Percentiles rank a stretch among this genome's conserved stretches.
These are phyloP conservation scores for Dentiscutata heterogama DNA, from an alignment of 371 early-diverging fungal genomes.

Conservation along the genomic window DNA sequence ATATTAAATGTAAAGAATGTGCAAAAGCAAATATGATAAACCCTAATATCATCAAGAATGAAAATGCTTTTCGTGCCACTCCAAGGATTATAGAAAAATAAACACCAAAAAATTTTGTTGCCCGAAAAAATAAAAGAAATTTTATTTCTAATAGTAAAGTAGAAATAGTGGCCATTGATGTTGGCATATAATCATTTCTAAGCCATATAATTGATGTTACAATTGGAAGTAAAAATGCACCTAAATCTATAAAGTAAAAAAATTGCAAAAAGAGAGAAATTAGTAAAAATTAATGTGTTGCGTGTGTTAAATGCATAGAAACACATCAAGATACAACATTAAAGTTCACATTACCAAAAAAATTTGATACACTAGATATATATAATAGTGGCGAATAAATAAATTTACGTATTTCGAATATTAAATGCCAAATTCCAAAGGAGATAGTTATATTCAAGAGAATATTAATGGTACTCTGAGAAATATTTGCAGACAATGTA, in stretches of 20 bases:
- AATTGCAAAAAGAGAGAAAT: no score
- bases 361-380: neutral
- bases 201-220: neutral
- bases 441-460: neutral
- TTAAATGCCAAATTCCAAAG: neutral
- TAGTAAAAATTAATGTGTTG: neutral
- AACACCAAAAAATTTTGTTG: neutral
- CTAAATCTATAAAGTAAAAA: neutral
- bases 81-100: slow-evolving; percentile 25
- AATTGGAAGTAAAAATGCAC: neutral
- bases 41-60: neutral
- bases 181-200: neutral
- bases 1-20: neutral
- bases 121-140: slow-evolving; percentile 10
- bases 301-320: no score
- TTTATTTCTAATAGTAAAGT: neutral
- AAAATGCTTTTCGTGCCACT: neutral
- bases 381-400: neutral
- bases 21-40: slow-evolving; percentile 11
- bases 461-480: neutral
- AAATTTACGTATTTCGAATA: neutral
- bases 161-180: neutral
- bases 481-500: neutral
- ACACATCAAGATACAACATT: no score
- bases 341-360: neutral